Conservation (phyloP, 768 basidiomycete genomes). For the Phylloporus sp. region DNA sequence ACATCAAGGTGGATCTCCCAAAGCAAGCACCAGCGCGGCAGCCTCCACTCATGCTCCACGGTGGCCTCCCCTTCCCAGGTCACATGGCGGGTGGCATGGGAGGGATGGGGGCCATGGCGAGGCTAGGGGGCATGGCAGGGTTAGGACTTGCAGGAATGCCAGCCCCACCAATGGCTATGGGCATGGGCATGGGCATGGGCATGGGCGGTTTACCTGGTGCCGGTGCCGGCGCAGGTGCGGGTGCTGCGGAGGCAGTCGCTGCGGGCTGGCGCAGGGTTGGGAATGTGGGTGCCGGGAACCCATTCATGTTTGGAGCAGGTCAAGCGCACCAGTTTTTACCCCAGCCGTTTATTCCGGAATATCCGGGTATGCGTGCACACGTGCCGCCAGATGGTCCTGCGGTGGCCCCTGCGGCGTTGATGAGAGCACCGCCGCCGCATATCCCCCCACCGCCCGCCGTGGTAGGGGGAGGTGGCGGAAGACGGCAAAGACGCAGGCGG, state of each 20-base stretch:
- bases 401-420: neutral
- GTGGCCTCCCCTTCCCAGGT: neutral
- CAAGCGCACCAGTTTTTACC: conserved; percentile 10
- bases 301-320: conserved; percentile 17
- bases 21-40: conserved; percentile 2
- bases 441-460: neutral
- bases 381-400: neutral
- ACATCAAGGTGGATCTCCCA: conserved; percentile 65
- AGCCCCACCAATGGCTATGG: no score
- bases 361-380: neutral
- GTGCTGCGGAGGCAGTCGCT: no score
- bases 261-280: neutral
- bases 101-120: neutral
- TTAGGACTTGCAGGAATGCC: no score
- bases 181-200: neutral
- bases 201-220: neutral
- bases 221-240: neutral
- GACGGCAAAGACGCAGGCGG: conserved; percentile 6
- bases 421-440: neutral
- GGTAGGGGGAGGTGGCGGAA: conserved; percentile 5
- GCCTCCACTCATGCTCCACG: neutral
- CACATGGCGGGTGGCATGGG: neutral
- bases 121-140: neutral
- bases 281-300: neutral
- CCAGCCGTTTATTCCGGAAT: neutral